Conservation (phyloP, 2,329 filamentous ascomycete genomes). For the Penicillium capsulatum region DNA sequence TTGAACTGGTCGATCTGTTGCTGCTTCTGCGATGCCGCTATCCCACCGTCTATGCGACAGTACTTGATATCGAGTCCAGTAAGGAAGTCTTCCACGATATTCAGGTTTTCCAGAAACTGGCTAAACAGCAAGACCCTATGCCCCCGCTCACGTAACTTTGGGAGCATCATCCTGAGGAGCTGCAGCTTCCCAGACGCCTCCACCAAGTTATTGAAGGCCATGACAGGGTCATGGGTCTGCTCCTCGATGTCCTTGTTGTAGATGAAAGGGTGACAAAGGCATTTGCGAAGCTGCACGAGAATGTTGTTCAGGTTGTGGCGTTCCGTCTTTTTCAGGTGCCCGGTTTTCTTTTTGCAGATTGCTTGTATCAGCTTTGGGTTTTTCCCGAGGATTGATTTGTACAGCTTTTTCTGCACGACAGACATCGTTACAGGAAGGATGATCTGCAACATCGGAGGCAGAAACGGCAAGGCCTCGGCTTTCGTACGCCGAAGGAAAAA, state of each 20-base stretch:
- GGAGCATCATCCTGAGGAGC: constrained; percentile 77
- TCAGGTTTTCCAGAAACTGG: constrained; percentile 82
- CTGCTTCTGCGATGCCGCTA: constrained; percentile 81
- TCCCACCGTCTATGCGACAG: constrained; percentile 78
- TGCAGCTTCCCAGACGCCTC: constrained; percentile 89
- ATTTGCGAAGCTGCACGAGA: constrained; percentile 89
- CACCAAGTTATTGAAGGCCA: constrained; percentile 74
- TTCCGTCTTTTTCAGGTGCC: constrained; percentile 62
- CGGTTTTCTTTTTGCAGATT: constrained; percentile 66
- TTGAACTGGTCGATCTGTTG: constrained; percentile 94
- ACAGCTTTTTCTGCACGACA: constrained; percentile 85
- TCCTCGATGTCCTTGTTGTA: constrained; percentile 92
- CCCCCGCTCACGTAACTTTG: constrained; percentile 76
- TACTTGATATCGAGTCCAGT: constrained; percentile 67
- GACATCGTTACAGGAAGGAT: constrained; percentile 97
- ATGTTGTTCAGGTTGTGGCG: constrained; percentile 87
- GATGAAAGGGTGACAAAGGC: constrained; percentile 91
- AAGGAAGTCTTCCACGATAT: constrained; percentile 89
- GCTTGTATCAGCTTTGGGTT: constrained; percentile 84
- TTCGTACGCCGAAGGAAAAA: constrained; percentile 77
- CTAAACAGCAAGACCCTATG: constrained; percentile 94
- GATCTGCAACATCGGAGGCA: constrained; percentile 90
- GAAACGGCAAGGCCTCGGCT: constrained; percentile 79
- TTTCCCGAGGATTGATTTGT: constrained; percentile 87
- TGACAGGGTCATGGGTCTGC: constrained; percentile 55